Percentiles rank a stretch among this genome's conserved stretches.
phyloP scores from a whole-genome alignment of 148 eudicot species.

The Nyssa sinensis region DNA sequence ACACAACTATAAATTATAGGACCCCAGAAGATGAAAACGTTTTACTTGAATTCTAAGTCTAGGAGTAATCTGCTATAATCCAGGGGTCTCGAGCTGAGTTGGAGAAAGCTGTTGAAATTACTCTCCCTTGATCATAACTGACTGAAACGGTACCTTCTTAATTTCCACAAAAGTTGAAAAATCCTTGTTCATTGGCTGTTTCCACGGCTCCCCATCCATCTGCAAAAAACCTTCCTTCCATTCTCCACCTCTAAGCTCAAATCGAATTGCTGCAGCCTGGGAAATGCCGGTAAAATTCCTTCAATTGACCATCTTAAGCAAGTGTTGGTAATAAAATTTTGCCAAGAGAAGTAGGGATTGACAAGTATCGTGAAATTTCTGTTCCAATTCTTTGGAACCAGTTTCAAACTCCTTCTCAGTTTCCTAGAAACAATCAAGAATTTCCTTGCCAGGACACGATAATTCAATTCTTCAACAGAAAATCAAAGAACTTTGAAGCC shows the following conservation, averaged over 20 bases:
- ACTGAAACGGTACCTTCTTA: constrained; percentile 70
- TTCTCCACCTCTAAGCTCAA: constrained; percentile 92
- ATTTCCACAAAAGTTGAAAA: constrained; percentile 85
- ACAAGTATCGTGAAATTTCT: not conserved
- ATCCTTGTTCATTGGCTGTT: constrained; percentile 75
- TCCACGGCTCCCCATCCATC: constrained; percentile 99
- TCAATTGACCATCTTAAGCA: not conserved
- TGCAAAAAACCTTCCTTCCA: constrained; percentile 80
- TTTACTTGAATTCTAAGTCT: not conserved
- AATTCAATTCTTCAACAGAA: no score
- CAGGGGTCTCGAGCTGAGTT: not conserved
- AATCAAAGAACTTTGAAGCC: no score
- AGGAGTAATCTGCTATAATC: not conserved
- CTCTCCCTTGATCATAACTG: constrained; percentile 63
- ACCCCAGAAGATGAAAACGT: not conserved
- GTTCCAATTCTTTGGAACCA: not conserved
- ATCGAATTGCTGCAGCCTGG: constrained; percentile 86
- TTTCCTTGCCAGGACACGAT: no score
- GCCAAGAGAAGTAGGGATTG: not conserved
- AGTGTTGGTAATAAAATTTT: not conserved
- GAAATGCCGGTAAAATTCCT: not conserved
- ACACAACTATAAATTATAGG: not conserved
- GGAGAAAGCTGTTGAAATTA: constrained; percentile 13
- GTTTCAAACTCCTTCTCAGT: no score
- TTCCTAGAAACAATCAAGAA: no score